Percentiles rank a stretch among this genome's conserved stretches.
These are phyloP conservation scores for Haplosporangium sp. DNA, from an alignment of 371 early-diverging fungal species.

Conservation along the genomic window DNA sequence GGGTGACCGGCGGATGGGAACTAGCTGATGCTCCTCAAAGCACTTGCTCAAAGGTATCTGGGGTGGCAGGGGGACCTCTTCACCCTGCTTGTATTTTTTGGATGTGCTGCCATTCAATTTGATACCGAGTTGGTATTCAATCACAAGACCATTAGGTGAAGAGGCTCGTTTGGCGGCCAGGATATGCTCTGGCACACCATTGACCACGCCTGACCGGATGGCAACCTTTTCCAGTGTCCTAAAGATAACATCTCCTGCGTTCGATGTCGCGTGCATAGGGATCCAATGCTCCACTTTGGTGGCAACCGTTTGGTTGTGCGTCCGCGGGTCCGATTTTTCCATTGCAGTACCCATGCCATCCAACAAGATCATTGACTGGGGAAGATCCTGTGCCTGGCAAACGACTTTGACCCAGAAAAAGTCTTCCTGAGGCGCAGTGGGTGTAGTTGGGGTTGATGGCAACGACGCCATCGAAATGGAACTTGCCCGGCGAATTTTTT, in stretches of 20 bases:
- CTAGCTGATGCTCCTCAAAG: conserved; percentile 40
- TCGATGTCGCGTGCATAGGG: conserved; percentile 48
- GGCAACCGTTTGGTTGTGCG: conserved; percentile 35
- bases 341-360: conserved; percentile 46
- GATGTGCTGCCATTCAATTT: conserved; percentile 15
- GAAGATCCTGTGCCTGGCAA: conserved; percentile 53
- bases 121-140: conserved; percentile 41
- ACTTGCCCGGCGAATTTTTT: conserved; percentile 58
- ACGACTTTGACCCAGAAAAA: conserved; percentile 54
- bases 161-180: conserved; percentile 34
- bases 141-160: conserved; percentile 39
- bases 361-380: conserved; percentile 43
- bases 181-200: conserved; percentile 51
- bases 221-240: conserved; percentile 41
- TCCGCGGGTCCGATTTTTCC: conserved; percentile 37
- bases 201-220: conserved; percentile 47
- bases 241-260: conserved; percentile 52
- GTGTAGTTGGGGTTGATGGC: conserved; percentile 36
- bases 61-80: conserved; percentile 34
- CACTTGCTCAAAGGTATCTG: conserved; percentile 26
- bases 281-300: conserved; percentile 54
- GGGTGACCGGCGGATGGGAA: conserved; percentile 43
- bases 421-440: conserved; percentile 48
- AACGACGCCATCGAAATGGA: conserved; percentile 19
- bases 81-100: conserved; percentile 22